Evolutionary conservation across 768 basidiomycete genomes (phyloP), one percentile per base, ranked within the genome.

Genomic region (Termitomyces sp.): DNA sequence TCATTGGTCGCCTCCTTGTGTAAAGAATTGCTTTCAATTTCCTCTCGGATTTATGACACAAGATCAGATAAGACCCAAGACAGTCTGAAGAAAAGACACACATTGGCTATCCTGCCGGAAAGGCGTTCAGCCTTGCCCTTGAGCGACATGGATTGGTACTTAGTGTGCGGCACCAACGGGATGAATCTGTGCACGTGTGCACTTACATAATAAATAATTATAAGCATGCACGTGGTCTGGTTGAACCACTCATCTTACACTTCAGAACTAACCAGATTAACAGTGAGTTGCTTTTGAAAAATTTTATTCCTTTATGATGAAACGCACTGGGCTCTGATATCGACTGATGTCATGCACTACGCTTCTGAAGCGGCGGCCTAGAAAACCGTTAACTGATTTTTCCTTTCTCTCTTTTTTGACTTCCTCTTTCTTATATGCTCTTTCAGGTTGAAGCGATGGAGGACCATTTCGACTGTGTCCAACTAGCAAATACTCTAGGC

Each of bases 321-420:
- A 82, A 75, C 64, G 81, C 81, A 82, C 81, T 83, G 81, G 81
- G 81, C 81, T 82, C 80, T 80, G 81, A 66, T 57, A 50, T 56
- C 54, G 49, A 54, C 44, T 63, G 70, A 65, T 68, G 70, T 37
- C 38, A 68, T 44, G 70, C 70, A 68, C 60, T 68, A 69, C 68
- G 65, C 67, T 71, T 63, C 35, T 19, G 21, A 60, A 68, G 68
- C 65, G 69, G 69, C 69, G 68, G 69, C 68, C 58, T 70, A 69
- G 68, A 69, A 70, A 70, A 61, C 69, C 69, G 69, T 70, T 69
- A 47, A 55, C 34, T 46, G 54, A 44, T 44, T 44, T 45, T 8
- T 7, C 37, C 40, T 3, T 23, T 45, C 14, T 34, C n/a, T 12
- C 1, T 37, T 31, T 31, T 53, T 19, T 50, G 41, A 38, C 12